A percentile compares a stretch with the other conserved stretches of the same genome.
Conservation (phyloP, 2,329 filamentous ascomycete genomes). For the Penicillium sp. region DNA sequence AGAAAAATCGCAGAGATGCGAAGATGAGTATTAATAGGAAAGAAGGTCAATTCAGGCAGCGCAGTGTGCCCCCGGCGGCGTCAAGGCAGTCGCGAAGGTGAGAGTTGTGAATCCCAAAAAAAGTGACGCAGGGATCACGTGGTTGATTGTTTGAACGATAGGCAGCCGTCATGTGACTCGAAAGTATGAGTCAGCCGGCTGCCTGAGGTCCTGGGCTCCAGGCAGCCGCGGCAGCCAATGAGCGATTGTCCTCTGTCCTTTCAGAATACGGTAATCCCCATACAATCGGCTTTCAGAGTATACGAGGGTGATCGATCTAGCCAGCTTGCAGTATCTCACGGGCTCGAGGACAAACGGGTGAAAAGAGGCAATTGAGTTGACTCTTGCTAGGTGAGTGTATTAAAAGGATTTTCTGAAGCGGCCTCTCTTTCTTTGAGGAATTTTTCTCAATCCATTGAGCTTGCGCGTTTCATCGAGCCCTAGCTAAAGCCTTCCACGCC, state of each 20-base stretch:
- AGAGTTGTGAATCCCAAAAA: conserved; percentile 24
- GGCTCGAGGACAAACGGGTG: conserved; percentile 3
- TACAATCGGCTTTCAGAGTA: conserved; percentile 15
- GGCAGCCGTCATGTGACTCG: conserved; percentile 18
- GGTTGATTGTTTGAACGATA: conserved; percentile 6
- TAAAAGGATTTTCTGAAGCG: background rate
- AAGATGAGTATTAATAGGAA: background rate
- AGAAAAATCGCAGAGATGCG: background rate
- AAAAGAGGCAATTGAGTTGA: conserved; percentile 16
- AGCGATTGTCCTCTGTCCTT: conserved; percentile 36
- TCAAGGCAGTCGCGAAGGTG: conserved; percentile 1
- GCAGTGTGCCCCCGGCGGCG: conserved; percentile 5
- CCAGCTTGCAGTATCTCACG: conserved; percentile 20
- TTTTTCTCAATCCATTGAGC: background rate
- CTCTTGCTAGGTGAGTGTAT: conserved; percentile 12
- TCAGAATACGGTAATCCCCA: conserved; percentile 18
- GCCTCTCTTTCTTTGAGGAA: background rate
- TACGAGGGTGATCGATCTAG: conserved; percentile 11
- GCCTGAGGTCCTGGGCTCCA: background rate
- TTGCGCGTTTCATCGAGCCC: conserved; percentile 17
- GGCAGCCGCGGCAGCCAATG: conserved; percentile 24
- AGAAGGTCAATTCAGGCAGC: conserved; percentile 15
- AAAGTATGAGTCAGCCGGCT: conserved; percentile 15
- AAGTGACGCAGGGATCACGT: conserved; percentile 37
- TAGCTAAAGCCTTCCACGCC: conserved; percentile 17